Base-by-base conservation (phyloP, 495 filamentous ascomycete species). In the Acidomyces sp. region DNA sequence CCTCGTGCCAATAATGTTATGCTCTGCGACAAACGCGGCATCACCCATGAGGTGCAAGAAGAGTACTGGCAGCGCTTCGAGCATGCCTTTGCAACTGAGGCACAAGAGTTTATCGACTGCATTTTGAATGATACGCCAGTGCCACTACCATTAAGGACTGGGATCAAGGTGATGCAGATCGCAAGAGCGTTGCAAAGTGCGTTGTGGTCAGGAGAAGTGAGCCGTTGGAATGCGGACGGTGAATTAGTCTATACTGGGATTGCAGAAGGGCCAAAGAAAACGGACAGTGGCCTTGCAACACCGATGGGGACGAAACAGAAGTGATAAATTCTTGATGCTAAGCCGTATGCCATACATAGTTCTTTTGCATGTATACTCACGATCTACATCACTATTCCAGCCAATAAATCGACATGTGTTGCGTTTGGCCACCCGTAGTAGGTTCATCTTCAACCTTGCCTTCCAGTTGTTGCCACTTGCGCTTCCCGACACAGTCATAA, bases 131-230 rank as follows among this genome's bases (percentile, higher is more conserved):
- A 58, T 27, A 41, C 16, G n/a, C 48, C 48, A n/a, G 48, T 61
- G 1, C 57, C 57, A 16, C 16, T 61, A 33, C 39, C 41, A 16
- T 26, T 66, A 37, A 53, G 60, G n/a, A 32, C 43, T 5, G 61
- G 49, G 9, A 40, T 62, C 3, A 61, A 51, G 40, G 56, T 46
- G 21, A 43, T 63, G 39, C 41, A 47, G 33, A 62, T 66, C 46
- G 63, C 55, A 1, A 48, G 52, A 26, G 62, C 55, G 1, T 45
- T 63, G 48, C 62, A 66, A 51, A 50, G 60, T 39, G 51, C 57
- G 4, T 39, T 66, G 43, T 43, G 60, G 31, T 54, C 53, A 3
- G 60, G 61, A 3, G 53, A 63, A 52, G 51, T 55, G 48, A 56
- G 63, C 38, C 46, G 52, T 22, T 66, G 62, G 21, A 41, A 56